Conservation (phyloP, 2,329 filamentous ascomycete species). For the Phaeosphaeriaceae sp. region DNA sequence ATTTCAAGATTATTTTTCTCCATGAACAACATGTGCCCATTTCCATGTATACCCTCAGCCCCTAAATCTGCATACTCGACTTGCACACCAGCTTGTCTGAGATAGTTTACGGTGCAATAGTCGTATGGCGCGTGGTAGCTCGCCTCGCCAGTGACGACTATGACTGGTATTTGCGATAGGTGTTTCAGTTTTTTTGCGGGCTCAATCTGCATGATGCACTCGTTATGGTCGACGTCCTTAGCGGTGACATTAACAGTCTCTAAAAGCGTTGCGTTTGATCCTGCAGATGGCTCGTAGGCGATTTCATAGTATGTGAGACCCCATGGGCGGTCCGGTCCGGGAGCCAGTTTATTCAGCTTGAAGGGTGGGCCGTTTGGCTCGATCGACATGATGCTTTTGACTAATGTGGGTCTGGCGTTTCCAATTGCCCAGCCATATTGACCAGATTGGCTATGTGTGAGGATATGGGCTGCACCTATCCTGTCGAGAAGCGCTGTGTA, state of each 20-base stretch:
- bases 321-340: conserved; percentile 33
- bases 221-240: conserved; percentile 31
- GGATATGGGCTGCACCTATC: conserved; percentile 52
- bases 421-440: conserved; percentile 56
- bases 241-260: conserved; percentile 27
- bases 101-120: conserved; percentile 59
- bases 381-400: conserved; percentile 58
- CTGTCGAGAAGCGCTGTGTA: conserved; percentile 53
- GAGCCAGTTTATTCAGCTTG: conserved; percentile 1
- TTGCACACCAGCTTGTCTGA: conserved; percentile 52
- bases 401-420: conserved; percentile 56
- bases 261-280: conserved; percentile 25
- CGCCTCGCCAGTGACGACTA: conserved; percentile 60
- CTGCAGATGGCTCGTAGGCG: conserved; percentile 42
- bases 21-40: conserved; percentile 44
- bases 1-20: conserved; percentile 40
- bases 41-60: conserved; percentile 69
- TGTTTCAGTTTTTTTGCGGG: conserved; percentile 56
- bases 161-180: conserved; percentile 55
- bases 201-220: conserved; percentile 50
- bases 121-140: conserved; percentile 63
- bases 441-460: conserved; percentile 60
- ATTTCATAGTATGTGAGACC: conserved; percentile 45
- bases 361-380: conserved; percentile 63
- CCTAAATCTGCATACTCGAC: conserved; percentile 44